phyloP scores from a whole-genome alignment of 345 rosid species.

The Carallia brachiata region DNA sequence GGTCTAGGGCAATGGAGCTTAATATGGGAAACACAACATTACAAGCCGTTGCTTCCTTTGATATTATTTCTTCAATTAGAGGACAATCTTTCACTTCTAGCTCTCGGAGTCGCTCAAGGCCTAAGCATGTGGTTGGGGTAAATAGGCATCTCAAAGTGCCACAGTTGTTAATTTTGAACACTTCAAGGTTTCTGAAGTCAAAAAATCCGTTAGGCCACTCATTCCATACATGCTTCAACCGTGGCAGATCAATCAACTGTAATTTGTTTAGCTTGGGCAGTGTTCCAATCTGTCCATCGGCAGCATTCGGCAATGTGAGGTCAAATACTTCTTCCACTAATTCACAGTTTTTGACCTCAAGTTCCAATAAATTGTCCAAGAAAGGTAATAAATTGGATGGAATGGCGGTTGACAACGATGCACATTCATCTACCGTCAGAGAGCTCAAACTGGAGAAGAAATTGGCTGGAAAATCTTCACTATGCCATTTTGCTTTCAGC shows the following conservation, averaged over 20 bases:
- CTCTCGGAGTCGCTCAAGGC: background rate
- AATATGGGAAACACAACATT: background rate
- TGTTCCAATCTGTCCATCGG: background rate
- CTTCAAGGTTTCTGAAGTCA: background rate
- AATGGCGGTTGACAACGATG: background rate
- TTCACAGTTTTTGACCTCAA: constrained; percentile 6
- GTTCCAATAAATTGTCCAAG: background rate
- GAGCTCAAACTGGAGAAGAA: background rate
- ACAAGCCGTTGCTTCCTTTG: background rate
- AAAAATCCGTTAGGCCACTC: background rate
- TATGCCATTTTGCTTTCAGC: background rate
- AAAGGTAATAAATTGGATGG: constrained; percentile 9
- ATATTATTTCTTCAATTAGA: background rate
- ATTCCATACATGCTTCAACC: background rate
- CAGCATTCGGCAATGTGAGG: background rate
- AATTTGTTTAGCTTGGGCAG: background rate
- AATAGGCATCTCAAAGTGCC: constrained; percentile 6
- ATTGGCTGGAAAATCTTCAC: background rate
- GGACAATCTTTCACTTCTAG: background rate
- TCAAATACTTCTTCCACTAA: background rate
- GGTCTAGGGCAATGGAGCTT: background rate
- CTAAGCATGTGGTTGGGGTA: background rate
- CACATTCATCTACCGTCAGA: constrained; percentile 7
- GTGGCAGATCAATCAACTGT: constrained; percentile 5
- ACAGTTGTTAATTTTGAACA: constrained; percentile 5